Base-by-base conservation (phyloP, 495 filamentous ascomycete species). In the Penicillium taxi region DNA sequence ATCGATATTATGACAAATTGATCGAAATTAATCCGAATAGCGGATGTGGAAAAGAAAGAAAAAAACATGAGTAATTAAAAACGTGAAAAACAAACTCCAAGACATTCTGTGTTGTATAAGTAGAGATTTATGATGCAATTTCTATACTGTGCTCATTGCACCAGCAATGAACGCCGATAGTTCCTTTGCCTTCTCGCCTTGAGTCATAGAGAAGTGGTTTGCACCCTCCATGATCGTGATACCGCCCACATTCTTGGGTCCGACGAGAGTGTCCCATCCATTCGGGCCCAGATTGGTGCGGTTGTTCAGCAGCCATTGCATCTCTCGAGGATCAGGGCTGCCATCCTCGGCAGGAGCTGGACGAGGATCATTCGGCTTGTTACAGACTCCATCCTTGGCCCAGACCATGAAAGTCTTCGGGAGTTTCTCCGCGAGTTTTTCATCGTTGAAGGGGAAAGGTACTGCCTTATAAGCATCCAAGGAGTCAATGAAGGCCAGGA, bases 321-420 rank as follows among this genome's bases (percentile, higher is more conserved):
- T 84, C 61, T 90, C 72, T 6, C 56, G 47, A 2, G 59, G 59
- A 39, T 67, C 63, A 6, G 53, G 43, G 41, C 59, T 64, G 42
- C 84, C 74, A 52, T 80, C 77, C 30, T 74, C 69, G 22, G 75
- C 74, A 2, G 83, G 82, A 39, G 82, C 80, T 3, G 80, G 80
- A 27, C 78, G 72, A 6, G 80, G 79, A 52, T 84, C 84, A 9
- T 63, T 72, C 1, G 79, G 78, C 18, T 74, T 67, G 29, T 78
- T 74, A 67, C 82, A 87, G 2, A 91, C 81, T 35, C 86, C 86
- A 33, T 90, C 83, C 53, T 79, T 77, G 44, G 80, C 82, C 84
- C 84, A 94, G 47, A 90, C 80, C 28, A 78, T 58, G 52, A 71
- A 77, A 8, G 81, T 80, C 35, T 77, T 77, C 5, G 83, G 79